These are phyloP conservation scores for Brasenia schreberi DNA, from an alignment of 164 flowering plant species.

Conservation along the genomic window DNA sequence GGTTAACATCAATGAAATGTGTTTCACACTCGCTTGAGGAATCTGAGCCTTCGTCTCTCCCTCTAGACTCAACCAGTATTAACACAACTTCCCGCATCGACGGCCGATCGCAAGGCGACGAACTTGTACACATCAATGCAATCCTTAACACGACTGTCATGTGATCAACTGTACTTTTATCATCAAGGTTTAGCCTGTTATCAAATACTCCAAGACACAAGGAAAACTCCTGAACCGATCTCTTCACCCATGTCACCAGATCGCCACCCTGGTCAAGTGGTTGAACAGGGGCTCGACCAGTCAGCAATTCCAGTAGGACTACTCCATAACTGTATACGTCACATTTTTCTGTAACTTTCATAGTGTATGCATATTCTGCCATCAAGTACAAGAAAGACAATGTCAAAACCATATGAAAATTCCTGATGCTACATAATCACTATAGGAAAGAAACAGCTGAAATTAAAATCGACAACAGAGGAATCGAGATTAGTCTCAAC, in stretches of 20 bases:
- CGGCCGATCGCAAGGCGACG: slow-evolving; percentile 43
- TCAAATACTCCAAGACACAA: slow-evolving; percentile 22
- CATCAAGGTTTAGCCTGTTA: slow-evolving; percentile 22
- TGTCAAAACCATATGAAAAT: too few species aligned
- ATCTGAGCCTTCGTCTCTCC: neutral
- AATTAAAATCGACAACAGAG: too few species aligned
- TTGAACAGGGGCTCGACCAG: slow-evolving; percentile 46
- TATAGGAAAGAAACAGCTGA: too few species aligned
- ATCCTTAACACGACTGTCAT: slow-evolving; percentile 43
- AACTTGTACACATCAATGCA: slow-evolving; percentile 43
- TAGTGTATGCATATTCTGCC: slow-evolving; percentile 54
- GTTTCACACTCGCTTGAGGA: neutral
- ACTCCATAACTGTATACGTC: slow-evolving; percentile 59
- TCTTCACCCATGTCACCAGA: slow-evolving; percentile 44
- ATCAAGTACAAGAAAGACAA: slow-evolving; percentile 1
- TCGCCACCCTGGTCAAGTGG: slow-evolving; percentile 42
- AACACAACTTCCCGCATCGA: slow-evolving; percentile 54
- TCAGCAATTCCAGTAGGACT: slow-evolving; percentile 40
- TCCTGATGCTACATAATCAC: too few species aligned
- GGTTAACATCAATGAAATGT: neutral
- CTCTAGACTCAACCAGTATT: slow-evolving; percentile 38
- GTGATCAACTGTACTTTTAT: slow-evolving; percentile 18
- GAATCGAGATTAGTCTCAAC: too few species aligned
- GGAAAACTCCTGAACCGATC: slow-evolving; percentile 14
- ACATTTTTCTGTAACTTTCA: slow-evolving; percentile 58